Evolutionary conservation across 768 basidiomycete genomes (phyloP), one percentile per base, ranked within the genome.

Genomic region (Collybia sordida): DNA sequence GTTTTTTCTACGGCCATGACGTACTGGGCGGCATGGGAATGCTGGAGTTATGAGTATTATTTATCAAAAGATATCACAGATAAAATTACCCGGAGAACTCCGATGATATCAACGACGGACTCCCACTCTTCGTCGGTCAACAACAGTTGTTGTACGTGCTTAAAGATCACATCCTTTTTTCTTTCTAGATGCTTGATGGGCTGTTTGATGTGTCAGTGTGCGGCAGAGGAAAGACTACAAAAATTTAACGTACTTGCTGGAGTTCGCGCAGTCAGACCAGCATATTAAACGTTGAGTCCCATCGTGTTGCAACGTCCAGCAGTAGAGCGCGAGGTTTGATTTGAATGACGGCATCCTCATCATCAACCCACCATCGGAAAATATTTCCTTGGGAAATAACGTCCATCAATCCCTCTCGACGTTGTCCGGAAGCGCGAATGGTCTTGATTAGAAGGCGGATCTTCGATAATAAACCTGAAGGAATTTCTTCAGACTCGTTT

Each of bases 201-300:
- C 46, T 47, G 8, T 39, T 50, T 45, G 36, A 53, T 27, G 45
- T 22, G 47, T 49, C 28, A 51, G 31, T 27, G 49, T 45, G 21
- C n/a, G 24, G 5, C 42, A 27, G 11, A 39, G 7, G 22, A 8
- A 27, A 31, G 15, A 27, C 40, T 6, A 23, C 25, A 38, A 43
- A 50, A n/a, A n/a, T n/a, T n/a, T n/a, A n/a, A n/a, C 55, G 23
- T 41, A 57, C 57, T 24, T 43, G 57, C 8, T 45, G 50, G 31
- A 58, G 23, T 23, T 55, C 47, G 2, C 46, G 43, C 36, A 58
- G 44, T 14, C 50, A 38, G 8, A 37, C 38, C 18, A 58, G 22
- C 59, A 60, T 58, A 22, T 44, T 45, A 23, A 48, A 58, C 4
- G 54, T 44, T 7, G 41, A 42, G 31, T 58, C 57, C 56, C 57